Evolutionary conservation across 371 early-diverging fungal species (phyloP), one percentile per base, ranked within the genome.

Genomic region (Batkoa obscura): DNA sequence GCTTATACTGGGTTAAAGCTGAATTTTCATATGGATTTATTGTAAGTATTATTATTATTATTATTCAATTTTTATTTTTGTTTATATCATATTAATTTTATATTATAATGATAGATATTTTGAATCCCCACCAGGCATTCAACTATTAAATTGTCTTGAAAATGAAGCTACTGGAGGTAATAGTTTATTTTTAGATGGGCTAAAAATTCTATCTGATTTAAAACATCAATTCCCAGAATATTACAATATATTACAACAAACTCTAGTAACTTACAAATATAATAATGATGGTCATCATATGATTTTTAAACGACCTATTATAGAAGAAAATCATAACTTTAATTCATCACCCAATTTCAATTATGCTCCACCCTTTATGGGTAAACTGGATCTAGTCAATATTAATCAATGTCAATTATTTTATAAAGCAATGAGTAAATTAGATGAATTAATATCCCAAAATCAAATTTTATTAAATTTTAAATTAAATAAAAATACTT

Each of bases 361-460:
- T 59, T 90, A 89, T 60, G 73, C 88, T 0, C 92, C 92, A 33
- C 90, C 86, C n/a, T 91, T 91, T 71, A 86, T 86, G 62, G 92
- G 88, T 0, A 86, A 86, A 3, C 60, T 86, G 53, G 80, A 81
- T 47, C 51, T 72, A 35, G 56, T 60, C 31, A 63, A 70, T 3
- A 60, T 66, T 3, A 68, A 75, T 1, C 53, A 67, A 4, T 58
- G 71, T 33, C 70, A 77, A 45, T 68, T 56, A 13, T 86, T 83
- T 59, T 88, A 90, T 62, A 55, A 65, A 42, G 90, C 89, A 0
- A 77, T 87, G 64, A 68, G 69, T 43, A 61, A 63, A 3, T 86
- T 88, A 64, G 75, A 75, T 34, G 72, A 72, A 8, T 67, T 79
- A 34, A 66, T 90, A 52, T 69, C 80, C 39, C 65, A 71, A 33